These are phyloP conservation scores for Pleurotus sapidus DNA, from an alignment of 768 basidiomycete genomes.

Conservation along the genomic window DNA sequence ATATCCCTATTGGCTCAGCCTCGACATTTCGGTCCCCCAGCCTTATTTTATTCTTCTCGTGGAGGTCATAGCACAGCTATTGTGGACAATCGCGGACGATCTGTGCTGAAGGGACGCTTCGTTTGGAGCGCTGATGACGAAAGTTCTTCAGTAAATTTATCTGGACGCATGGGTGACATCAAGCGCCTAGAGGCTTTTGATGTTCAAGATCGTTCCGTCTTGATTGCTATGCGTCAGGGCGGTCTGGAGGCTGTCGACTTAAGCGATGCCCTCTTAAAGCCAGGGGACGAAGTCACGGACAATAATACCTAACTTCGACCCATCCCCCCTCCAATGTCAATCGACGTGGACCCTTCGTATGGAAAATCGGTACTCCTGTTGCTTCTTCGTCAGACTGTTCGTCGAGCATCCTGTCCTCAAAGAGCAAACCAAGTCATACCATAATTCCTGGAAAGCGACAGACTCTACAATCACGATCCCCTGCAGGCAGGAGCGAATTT, in stretches of 20 bases:
- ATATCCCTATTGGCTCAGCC: conserved; percentile 79
- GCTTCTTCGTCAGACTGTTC: conserved; percentile 32
- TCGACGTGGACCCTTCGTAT: conserved; percentile 72
- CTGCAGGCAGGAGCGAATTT: conserved; percentile 48
- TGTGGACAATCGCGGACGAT: conserved; percentile 81
- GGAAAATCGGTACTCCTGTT: conserved; percentile 79
- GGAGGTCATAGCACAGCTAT: conserved; percentile 88
- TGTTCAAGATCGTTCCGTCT: conserved; percentile 67
- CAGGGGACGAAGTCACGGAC: conserved; percentile 80
- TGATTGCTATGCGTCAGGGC: conserved; percentile 85
- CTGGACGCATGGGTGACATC: conserved; percentile 71
- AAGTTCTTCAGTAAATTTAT: conserved; percentile 34
- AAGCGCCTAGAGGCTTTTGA: conserved; percentile 84
- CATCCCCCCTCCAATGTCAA: conserved; percentile 59
- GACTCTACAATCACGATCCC: conserved; percentile 45
- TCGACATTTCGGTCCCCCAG: conserved; percentile 81
- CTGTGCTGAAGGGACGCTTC: conserved; percentile 79
- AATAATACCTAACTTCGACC: conserved; percentile 65
- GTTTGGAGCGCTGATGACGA: conserved; percentile 73
- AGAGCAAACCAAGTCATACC: conserved; percentile 34
- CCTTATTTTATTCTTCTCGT: conserved; percentile 84
- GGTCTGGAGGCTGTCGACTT: conserved; percentile 82
- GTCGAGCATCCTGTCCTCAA: conserved; percentile 37
- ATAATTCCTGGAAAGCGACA: conserved; percentile 42
- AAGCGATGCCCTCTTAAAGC: conserved; percentile 73